Evolutionary conservation across 2,329 filamentous ascomycete genomes (phyloP), one percentile per base, ranked within the genome.

Genomic region (Aureobasidium mangrovei): DNA sequence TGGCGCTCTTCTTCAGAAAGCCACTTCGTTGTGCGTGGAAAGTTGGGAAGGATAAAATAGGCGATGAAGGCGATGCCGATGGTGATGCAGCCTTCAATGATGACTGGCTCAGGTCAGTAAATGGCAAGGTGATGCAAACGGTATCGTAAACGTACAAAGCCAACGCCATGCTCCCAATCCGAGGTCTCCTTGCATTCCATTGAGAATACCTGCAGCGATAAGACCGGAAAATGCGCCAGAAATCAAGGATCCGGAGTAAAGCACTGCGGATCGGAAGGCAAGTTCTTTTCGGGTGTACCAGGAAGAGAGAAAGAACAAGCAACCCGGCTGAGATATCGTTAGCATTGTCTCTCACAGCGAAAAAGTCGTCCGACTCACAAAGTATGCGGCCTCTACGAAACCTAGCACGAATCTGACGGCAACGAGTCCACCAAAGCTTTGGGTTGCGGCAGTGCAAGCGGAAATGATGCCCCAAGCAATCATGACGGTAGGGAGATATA

Each of bases 221-320:
- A 80, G 67, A 24, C 74, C 76, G n/a, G 75, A 75, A 59, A 80
- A 80, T 2, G 77, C 76, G 43, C 67, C 74, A 49, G 71, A 72
- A 31, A 79, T 69, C 24, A 78, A 64, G 2, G 71, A 74, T 3
- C 75, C 77, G 3, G 74, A 74, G 62, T 77, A 79, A 53, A 80
- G 72, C 41, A 78, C 71, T n/a, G 72, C 72, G 59, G 74, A 77
- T 4, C 77, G 71, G 40, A 76, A 68, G 3, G 72, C 72, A 12
- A 80, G 62, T 57, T 80, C 77, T 31, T 73, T 70, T 47, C 74
- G 74, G 1, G 75, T 80, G 58, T 79, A 80, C 75, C 76, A 79
- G 57, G 72, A 74, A 5, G 70, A 74, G 7, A 77, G 67, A 55
- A 74, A 75, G 63, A 74, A 76, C 9, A 77, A 62, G 7, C 72